A percentile compares a stretch with the other conserved stretches of the same genome.
These are phyloP conservation scores for Penicillium lagena DNA, from an alignment of 495 filamentous ascomycete species.

Conservation along the genomic window DNA sequence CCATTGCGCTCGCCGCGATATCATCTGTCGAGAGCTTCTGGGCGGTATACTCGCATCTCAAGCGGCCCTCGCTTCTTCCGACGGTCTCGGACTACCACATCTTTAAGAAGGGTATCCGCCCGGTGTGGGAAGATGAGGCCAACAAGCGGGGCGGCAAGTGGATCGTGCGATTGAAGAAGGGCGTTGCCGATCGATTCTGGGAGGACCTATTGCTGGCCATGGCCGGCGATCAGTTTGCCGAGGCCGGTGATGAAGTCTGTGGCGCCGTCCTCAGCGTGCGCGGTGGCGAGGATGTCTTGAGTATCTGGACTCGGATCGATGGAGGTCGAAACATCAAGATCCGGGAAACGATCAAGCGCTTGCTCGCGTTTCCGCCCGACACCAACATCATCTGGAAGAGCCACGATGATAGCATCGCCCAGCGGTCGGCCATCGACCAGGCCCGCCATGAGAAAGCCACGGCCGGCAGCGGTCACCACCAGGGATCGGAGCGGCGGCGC, in stretches of 20 bases:
- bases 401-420: constrained; percentile 76
- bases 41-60: constrained; percentile 84
- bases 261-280: constrained; percentile 90
- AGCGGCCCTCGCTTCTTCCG: constrained; percentile 79
- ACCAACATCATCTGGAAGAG: constrained; percentile 93
- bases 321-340: constrained; percentile 95
- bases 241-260: constrained; percentile 91
- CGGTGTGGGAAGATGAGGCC: constrained; percentile 97
- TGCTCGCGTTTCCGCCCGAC: constrained; percentile 76
- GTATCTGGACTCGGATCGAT: constrained; percentile 91
- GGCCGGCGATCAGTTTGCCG: constrained; percentile 90
- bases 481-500: constrained; percentile 39
- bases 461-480: constrained; percentile 23
- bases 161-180: constrained; percentile 94
- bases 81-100: constrained; percentile 97
- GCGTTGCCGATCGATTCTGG: constrained; percentile 94
- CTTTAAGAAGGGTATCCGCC: constrained; percentile 93
- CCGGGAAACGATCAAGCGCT: constrained; percentile 89
- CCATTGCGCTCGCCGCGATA: constrained; percentile 75
- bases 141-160: constrained; percentile 96
- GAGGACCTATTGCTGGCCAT: constrained; percentile 90
- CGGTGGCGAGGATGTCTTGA: constrained; percentile 93
- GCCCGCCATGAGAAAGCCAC: constrained; percentile 69
- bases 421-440: constrained; percentile 74
- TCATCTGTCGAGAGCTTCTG: constrained; percentile 87